These are phyloP conservation scores for Sparassis latifolia DNA, from an alignment of 1,284 basidiomycete genomes.

Conservation along the genomic window DNA sequence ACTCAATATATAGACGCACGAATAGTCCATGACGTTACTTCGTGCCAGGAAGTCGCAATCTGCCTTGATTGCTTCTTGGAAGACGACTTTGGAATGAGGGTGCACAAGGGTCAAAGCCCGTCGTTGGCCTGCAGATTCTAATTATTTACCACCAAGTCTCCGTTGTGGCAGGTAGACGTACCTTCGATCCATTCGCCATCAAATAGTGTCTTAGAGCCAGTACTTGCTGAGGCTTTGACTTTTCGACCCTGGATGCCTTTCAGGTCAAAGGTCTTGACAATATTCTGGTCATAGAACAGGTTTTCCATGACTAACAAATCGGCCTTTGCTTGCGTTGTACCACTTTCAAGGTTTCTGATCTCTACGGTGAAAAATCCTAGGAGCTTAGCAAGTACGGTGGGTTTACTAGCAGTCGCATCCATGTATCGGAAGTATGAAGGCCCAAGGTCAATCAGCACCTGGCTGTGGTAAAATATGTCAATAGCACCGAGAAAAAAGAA, in stretches of 20 bases:
- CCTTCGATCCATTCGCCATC: slow-evolving; percentile 82
- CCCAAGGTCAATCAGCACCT: slow-evolving; percentile 68
- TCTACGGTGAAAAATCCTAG: slow-evolving; percentile 76
- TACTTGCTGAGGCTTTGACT: slow-evolving; percentile 43
- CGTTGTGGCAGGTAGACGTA: slow-evolving; percentile 18
- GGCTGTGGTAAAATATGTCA: slow-evolving; percentile 33
- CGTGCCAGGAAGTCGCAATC: slow-evolving; percentile 68
- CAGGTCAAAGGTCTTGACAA: slow-evolving; percentile 67
- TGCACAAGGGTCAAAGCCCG: slow-evolving; percentile 55
- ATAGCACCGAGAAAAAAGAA: background rate
- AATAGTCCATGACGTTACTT: slow-evolving; percentile 83
- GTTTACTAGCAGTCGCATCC: slow-evolving; percentile 56
- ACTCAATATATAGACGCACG: slow-evolving; percentile 33
- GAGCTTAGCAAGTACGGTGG: slow-evolving; percentile 69
- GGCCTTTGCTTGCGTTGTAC: slow-evolving; percentile 54
- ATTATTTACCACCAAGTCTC: background rate
- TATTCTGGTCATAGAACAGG: slow-evolving; percentile 62
- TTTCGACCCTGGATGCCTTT: slow-evolving; percentile 74
- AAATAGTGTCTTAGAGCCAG: slow-evolving; percentile 53
- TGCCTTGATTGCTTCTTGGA: slow-evolving; percentile 58
- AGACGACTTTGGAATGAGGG: slow-evolving; percentile 63
- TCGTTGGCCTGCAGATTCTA: slow-evolving; percentile 46
- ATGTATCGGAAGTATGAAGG: slow-evolving; percentile 75
- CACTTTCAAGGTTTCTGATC: slow-evolving; percentile 66
- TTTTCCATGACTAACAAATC: slow-evolving; percentile 82